Base-by-base conservation (phyloP, 2,329 filamentous ascomycete genomes). In the Cladosporium sp. region DNA sequence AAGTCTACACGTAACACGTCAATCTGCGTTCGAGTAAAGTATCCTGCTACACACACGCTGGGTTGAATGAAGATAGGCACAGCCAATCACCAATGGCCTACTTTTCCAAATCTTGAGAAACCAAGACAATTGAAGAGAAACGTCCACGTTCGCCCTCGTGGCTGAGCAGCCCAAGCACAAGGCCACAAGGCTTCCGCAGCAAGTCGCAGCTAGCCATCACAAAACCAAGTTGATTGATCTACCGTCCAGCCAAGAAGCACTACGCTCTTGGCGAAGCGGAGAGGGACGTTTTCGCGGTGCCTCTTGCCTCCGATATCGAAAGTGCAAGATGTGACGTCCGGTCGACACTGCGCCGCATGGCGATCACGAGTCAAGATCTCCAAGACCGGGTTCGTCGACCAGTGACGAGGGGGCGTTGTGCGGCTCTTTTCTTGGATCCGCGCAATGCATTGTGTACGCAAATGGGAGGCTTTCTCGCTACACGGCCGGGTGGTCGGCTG, bases 141-240 rank as follows among this genome's bases (percentile, higher is more conserved):
- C 23, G 56, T 58, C 56, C 23, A 58, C 56, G 56, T 58, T 58
- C 34, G 36, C 14, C 56, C 56, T 58, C 56, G 56, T 46, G 56
- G 56, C 56, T 58, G 56, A 58, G 56, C 56, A 34, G 14, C 21
- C 49, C 26, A 26, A 11, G 21, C 43, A 28, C 28, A 28, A 28
- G 18, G n/a, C 18, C 36, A n/a, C 36, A 43, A 43, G 10, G 36
- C 36, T 43, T n/a, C n/a, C n/a, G n/a, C n/a, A n/a, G n/a, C n/a
- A n/a, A n/a, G n/a, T n/a, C n/a, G n/a, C 34, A 43, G 36, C 36
- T n/a, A n/a, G n/a, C n/a, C 39, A 23, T 46, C n/a, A 10, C 39
- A 46, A 10, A n/a, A 28, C 11, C 51, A 54, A 14, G 28, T 54
- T 54, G 51, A 54, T 54, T 54, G 51, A 54, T 46, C 39, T 28